Evolutionary conservation across 805 yeast genomes (phyloP), one percentile per base, ranked within the genome.

Genomic region (Torulaspora microellipsoides): DNA sequence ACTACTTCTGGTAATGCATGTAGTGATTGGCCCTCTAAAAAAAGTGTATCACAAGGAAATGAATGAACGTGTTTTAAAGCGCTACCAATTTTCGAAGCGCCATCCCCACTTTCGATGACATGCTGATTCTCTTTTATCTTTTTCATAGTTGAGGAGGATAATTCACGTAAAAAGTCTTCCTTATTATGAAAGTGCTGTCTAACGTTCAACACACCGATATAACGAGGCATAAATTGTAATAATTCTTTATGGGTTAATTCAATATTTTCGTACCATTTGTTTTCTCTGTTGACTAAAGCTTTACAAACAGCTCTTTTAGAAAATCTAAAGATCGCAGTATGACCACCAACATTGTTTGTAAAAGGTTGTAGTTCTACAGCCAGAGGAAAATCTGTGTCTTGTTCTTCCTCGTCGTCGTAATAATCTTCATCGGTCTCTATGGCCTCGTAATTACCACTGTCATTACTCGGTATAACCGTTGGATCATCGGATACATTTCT

Each of bases 301-400:
- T 93, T 93, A 65, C 98, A 93, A 13, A 93, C 96, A 0, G 97
- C 98, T 46, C 86, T 73, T 53, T 81, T 85, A 4, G 95, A 84
- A 60, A 93, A 93, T 51, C 91, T 77, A 68, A 91, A 93, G 29
- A 93, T 89, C 1, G 97, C 97, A 0, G 97, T 91, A 62, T 93
- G 99, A 0, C 99, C 99, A 7, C 99, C 99, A 15, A 93, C 98
- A 59, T 86, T 89, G 60, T 93, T 89, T 43, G 83, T 81, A 66
- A 90, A 91, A 1, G 98, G 98, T 42, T 86, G 78, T 46, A 91
- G 67, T 61, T 91, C 97, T 1, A 90, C 96, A 1, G 96, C 85
- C 27, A 88, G 66, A 2, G 89, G 85, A 52, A 72, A 84, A 32
- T 71, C 67, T 6, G 67, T 63, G 8, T 64, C 64, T 8, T 59